phyloP scores from a whole-genome alignment of 768 basidiomycete species.

The Kwoniella pini region DNA sequence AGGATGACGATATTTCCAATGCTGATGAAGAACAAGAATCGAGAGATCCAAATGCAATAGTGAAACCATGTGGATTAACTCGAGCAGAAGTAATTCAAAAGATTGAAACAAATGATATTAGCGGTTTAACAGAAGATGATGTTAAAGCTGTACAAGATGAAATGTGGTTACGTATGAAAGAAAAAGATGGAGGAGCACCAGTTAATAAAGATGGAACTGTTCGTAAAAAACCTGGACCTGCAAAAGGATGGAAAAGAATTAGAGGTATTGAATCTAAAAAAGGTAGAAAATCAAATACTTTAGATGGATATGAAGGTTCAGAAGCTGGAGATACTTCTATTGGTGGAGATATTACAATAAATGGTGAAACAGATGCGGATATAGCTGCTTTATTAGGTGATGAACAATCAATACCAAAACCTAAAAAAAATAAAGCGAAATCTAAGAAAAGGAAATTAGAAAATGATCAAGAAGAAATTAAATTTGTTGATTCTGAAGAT shows the following conservation, averaged over 20 bases:
- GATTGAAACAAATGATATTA: slow-evolving; percentile 32
- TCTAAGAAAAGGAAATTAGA: slow-evolving; percentile 23
- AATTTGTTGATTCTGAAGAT: slow-evolving; percentile 16
- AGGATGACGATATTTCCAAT: slow-evolving; percentile 10
- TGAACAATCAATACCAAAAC: background rate
- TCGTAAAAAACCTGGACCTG: slow-evolving; percentile 51
- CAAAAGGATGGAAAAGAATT: slow-evolving; percentile 48
- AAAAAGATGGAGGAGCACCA: slow-evolving; percentile 23
- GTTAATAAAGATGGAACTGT: slow-evolving; percentile 51
- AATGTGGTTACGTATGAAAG: slow-evolving; percentile 36
- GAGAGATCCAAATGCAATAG: slow-evolving; percentile 36
- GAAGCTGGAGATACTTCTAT: slow-evolving; percentile 27
- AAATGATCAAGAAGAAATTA: slow-evolving; percentile 12
- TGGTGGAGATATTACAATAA: slow-evolving; percentile 22
- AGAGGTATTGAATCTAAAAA: slow-evolving; percentile 22
- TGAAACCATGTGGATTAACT: slow-evolving; percentile 41
- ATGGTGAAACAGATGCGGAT: slow-evolving; percentile 37
- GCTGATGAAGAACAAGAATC: slow-evolving; percentile 14
- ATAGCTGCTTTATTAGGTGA: slow-evolving; percentile 39
- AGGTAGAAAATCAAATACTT: background rate
- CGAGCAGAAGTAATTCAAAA: slow-evolving; percentile 39
- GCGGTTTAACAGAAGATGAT: slow-evolving; percentile 39
- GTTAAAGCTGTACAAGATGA: slow-evolving; percentile 48
- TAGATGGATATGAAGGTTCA: slow-evolving; percentile 1
- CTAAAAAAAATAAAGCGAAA: slow-evolving; percentile 23